phyloP scores from a whole-genome alignment of 2,329 filamentous ascomycete species.

The Westerdykella sp. region DNA sequence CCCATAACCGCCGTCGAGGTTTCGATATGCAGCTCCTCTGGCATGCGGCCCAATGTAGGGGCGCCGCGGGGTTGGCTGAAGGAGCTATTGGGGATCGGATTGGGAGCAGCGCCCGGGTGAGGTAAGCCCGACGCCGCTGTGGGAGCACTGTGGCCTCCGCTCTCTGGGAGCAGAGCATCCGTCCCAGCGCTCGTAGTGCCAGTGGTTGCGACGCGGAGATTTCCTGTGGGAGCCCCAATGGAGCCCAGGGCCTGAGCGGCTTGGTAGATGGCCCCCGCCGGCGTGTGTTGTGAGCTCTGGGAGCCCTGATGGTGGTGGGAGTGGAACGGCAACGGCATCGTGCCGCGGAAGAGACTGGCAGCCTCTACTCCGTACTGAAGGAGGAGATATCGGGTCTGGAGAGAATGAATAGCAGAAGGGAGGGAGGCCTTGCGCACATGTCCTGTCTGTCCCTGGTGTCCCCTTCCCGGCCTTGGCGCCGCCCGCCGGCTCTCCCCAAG shows the following conservation, averaged over 20 bases:
- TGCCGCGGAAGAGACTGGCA: conserved; percentile 6
- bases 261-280: conserved; percentile 41
- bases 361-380: no score
- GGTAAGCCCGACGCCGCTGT: conserved; percentile 18
- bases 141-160: conserved; percentile 27
- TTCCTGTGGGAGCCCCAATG: conserved; percentile 41
- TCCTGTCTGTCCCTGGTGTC: background rate
- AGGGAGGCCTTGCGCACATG: background rate
- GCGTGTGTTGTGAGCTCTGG: conserved; percentile 24
- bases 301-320: conserved; percentile 15
- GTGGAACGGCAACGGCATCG: conserved; percentile 39
- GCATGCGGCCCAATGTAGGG: conserved; percentile 43
- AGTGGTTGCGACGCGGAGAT: conserved; percentile 35
- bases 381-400: background rate
- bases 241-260: conserved; percentile 44
- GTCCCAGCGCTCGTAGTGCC: conserved; percentile 40
- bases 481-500: no score
- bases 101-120: conserved; percentile 7
- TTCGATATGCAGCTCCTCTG: conserved; percentile 53
- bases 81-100: conserved; percentile 39
- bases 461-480: background rate
- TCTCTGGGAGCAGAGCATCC: conserved; percentile 39
- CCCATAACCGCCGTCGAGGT: conserved; percentile 18
- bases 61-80: conserved; percentile 48
- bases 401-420: background rate